Evolutionary conservation across 805 yeast species (phyloP), one percentile per base, ranked within the genome.

Genomic region (Candida tallmaniae): DNA sequence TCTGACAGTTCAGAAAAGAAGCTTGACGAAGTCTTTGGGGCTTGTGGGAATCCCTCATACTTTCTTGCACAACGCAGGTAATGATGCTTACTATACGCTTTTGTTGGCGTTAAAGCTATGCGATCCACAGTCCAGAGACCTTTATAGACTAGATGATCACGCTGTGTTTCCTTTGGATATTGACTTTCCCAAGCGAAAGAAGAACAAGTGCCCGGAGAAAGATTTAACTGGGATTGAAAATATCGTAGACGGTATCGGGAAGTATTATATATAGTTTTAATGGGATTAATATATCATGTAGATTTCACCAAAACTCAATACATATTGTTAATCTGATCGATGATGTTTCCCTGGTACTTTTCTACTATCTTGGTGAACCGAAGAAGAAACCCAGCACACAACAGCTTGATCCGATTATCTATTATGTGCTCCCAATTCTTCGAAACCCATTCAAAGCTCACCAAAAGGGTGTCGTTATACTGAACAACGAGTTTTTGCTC

Each of bases 61-160:
- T 1, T 68, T 63, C 42, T 52, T 81, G 27, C 88, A 81, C 50
- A 81, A 81, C 48, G 87, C 83, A 3, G 84, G 82, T 4, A 81
- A 81, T 48, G 88, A 81, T 51, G 75, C 84, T 6, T 74, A 76
- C 44, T 78, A 66, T 41, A 81, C 87, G 0, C 50, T 80, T 25
- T 36, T 70, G 23, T 51, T 74, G 13, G 65, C 73, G n/a, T 40
- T 77, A 50, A 65, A 65, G 29, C 46, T 78, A 40, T 57, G 73
- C 29, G 83, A 78, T 14, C 40, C 40, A 15, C 23, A 36, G 17
- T 32, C 23, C 4, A 15, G 38, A 13, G 21, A 33, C 14, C 13
- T 34, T 7, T 30, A 26, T 28, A 29, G 32, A 6, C 18, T 37
- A 11, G 40, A 37, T 21, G 32, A 31, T 27, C 13, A 25, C 12